Conservation (phyloP, 2,329 filamentous ascomycete species). For the Biscogniauxia mediterranea region DNA sequence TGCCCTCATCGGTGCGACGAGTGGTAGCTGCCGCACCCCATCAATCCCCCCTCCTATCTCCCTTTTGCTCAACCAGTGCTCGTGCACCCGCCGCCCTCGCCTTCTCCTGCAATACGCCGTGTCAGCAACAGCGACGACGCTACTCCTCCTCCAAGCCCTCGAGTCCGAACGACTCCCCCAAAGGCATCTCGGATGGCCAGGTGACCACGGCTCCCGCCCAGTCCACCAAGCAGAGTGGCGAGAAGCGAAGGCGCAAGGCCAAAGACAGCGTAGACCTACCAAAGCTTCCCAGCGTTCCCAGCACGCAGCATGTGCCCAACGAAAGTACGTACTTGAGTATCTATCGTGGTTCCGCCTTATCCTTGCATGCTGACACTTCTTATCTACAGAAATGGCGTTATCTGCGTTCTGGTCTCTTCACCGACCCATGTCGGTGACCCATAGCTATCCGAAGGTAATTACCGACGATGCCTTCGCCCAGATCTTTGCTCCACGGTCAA, state of each 20-base stretch:
- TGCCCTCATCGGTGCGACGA: conserved; percentile 56
- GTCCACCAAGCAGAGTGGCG: conserved; percentile 45
- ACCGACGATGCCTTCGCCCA: conserved; percentile 75
- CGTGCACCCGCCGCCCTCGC: conserved; percentile 37
- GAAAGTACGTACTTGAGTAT: conserved; percentile 50
- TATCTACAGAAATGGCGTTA: conserved; percentile 69
- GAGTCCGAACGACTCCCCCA: conserved; percentile 55
- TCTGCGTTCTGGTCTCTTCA: conserved; percentile 96
- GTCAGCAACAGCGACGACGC: conserved; percentile 47
- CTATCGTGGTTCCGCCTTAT: neutral
- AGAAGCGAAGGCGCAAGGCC: conserved; percentile 59
- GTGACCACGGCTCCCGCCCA: conserved; percentile 46
- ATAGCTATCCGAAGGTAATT: conserved; percentile 71
- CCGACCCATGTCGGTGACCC: conserved; percentile 85
- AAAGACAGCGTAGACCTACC: conserved; percentile 51
- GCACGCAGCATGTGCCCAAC: conserved; percentile 68
- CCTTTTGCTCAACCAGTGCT: conserved; percentile 41
- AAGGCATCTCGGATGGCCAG: conserved; percentile 48
- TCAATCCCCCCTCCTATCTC: conserved; percentile 43
- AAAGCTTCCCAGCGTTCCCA: conserved; percentile 71
- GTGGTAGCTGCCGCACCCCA: conserved; percentile 46
- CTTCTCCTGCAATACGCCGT: conserved; percentile 36
- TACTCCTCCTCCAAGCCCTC: conserved; percentile 64
- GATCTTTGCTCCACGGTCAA: conserved; percentile 68
- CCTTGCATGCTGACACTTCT: conserved; percentile 18